A percentile compares a stretch with the other conserved stretches of the same genome.
phyloP scores from a whole-genome alignment of 176 grass and related monocot genomes.

The Sorghum bicolor region DNA sequence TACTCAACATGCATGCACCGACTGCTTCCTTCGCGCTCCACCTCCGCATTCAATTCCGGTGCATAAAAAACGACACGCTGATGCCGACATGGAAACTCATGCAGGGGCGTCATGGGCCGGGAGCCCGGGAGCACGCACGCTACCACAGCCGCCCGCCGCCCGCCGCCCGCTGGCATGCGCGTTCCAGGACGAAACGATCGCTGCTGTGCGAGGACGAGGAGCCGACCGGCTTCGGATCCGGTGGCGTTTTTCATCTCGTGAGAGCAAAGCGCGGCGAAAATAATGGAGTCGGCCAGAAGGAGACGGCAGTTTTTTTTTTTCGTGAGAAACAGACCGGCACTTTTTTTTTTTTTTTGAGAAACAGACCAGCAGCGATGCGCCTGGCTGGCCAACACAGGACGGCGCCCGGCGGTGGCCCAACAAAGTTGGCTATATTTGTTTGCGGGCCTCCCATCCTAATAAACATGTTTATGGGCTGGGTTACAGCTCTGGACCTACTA shows the following conservation, averaged over 20 bases:
- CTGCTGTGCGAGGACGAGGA: too few species aligned
- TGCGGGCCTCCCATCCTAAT: neutral
- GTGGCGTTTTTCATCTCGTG: too few species aligned
- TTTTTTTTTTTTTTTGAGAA: too few species aligned
- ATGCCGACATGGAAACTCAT: neutral
- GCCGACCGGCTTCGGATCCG: too few species aligned
- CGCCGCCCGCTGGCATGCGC: neutral
- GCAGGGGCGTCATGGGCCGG: neutral
- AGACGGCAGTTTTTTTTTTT: too few species aligned
- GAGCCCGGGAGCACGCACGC: too few species aligned
- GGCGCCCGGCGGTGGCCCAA: neutral
- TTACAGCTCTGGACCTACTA: neutral
- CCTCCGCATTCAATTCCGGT: neutral
- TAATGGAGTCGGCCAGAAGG: too few species aligned
- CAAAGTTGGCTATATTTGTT: neutral
- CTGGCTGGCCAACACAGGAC: too few species aligned
- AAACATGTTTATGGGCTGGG: neutral
- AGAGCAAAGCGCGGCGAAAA: too few species aligned
- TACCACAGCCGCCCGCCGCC: neutral
- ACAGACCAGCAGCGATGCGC: too few species aligned
- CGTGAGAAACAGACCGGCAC: too few species aligned
- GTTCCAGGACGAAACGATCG: neutral
- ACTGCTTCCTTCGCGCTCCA: conserved; percentile 20
- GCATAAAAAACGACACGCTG: neutral
- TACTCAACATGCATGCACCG: neutral